These are phyloP conservation scores for Leucocoprinus sp. DNA, from an alignment of 768 basidiomycete species.

Conservation along the genomic window DNA sequence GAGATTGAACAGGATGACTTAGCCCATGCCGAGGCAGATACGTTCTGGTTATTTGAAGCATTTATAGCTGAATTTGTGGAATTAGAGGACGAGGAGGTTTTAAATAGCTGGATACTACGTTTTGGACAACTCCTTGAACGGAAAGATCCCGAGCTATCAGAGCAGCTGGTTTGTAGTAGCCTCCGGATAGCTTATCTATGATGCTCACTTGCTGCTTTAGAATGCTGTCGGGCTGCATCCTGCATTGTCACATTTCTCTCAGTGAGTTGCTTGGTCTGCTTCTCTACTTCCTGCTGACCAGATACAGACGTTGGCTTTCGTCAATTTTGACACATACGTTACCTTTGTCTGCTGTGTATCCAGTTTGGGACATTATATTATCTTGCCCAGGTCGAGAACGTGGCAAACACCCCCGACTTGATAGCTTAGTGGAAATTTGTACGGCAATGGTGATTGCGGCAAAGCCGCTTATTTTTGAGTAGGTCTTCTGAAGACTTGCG, in stretches of 20 bases:
- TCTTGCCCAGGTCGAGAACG: slow-evolving; percentile 48
- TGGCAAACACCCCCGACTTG: slow-evolving; percentile 52
- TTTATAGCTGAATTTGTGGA: slow-evolving; percentile 67
- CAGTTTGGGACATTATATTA: slow-evolving; percentile 68
- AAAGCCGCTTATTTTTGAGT: slow-evolving; percentile 49
- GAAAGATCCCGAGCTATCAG: slow-evolving; percentile 57
- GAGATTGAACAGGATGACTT: slow-evolving; percentile 56
- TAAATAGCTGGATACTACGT: slow-evolving; percentile 51
- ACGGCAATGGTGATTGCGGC: slow-evolving; percentile 59
- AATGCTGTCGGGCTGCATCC: slow-evolving; percentile 61
- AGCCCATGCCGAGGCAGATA: slow-evolving; percentile 68
- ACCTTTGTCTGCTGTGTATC: slow-evolving; percentile 50
- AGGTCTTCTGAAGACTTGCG: slow-evolving; percentile 10
- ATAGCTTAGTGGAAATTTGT: slow-evolving; percentile 64
- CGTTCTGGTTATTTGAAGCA: slow-evolving; percentile 76
- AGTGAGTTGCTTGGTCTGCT: slow-evolving; percentile 36
- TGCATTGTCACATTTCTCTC: slow-evolving; percentile 68
- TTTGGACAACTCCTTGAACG: slow-evolving; percentile 51
- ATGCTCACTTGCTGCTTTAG: slow-evolving; percentile 25
- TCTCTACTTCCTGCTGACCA: slow-evolving; percentile 1
- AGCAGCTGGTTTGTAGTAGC: slow-evolving; percentile 43
- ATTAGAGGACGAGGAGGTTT: slow-evolving; percentile 61
- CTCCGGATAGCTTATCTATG: not conserved
- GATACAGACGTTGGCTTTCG: slow-evolving; percentile 62
- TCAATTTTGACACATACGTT: slow-evolving; percentile 66